Conservation (phyloP, 805 yeast species). For the Saccharomycopsis javanensis region DNA sequence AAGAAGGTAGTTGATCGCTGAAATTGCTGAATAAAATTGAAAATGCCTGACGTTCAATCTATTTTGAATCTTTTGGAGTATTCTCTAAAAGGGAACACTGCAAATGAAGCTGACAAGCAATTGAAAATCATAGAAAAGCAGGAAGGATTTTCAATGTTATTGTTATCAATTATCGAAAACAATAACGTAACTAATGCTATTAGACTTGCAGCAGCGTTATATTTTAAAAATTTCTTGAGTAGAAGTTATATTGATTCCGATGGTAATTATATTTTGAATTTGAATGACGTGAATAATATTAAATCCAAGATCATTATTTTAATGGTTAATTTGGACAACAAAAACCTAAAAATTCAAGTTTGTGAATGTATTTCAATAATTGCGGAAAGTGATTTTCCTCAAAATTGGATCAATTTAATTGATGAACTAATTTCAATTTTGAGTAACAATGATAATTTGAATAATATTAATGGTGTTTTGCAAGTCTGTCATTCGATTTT, state of each 20-base stretch:
- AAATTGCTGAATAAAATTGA: neutral
- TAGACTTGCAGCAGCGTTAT: constrained; percentile 81
- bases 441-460: constrained; percentile 44
- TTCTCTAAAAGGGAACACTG: constrained; percentile 53
- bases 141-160: constrained; percentile 66
- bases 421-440: constrained; percentile 65
- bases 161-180: constrained; percentile 71
- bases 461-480: constrained; percentile 73
- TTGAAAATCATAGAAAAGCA: constrained; percentile 53
- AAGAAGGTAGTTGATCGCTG: neutral
- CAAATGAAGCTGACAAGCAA: constrained; percentile 58
- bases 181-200: constrained; percentile 41
- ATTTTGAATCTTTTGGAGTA: constrained; percentile 48
- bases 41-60: constrained; percentile 38
- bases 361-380: constrained; percentile 90
- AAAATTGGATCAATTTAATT: constrained; percentile 70
- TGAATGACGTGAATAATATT: constrained; percentile 53
- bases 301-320: constrained; percentile 73
- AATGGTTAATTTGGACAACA: constrained; percentile 71
- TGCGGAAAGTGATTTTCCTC: constrained; percentile 95
- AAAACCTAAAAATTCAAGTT: constrained; percentile 73
- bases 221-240: constrained; percentile 78
- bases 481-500: constrained; percentile 92
- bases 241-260: constrained; percentile 87
- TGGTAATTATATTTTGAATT: constrained; percentile 60